Percentiles rank a stretch among this genome's conserved stretches.
Evolutionary conservation across 495 filamentous ascomycete species (phyloP).

Genomic region (Daldinia grandis): DNA sequence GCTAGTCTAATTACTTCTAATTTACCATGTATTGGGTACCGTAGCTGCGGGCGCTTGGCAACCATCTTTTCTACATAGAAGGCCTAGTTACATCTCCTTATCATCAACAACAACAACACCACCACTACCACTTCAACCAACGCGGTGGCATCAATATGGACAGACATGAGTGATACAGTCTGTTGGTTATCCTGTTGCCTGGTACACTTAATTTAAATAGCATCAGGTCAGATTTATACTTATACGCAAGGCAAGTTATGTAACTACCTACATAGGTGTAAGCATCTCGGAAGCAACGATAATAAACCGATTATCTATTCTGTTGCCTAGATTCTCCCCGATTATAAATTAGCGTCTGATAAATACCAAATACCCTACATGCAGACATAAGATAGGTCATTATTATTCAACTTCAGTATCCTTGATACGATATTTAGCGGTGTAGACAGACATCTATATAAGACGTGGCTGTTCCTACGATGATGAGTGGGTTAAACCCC

Average conservation of each 20-base stretch:
- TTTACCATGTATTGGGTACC: slow-evolving; percentile 22
- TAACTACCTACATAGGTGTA: neutral
- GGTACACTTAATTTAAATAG: neutral
- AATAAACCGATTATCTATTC: neutral
- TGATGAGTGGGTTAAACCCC: slow-evolving; percentile 6
- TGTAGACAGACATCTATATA: neutral
- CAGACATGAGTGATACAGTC: neutral
- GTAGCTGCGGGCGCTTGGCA: slow-evolving; percentile 25
- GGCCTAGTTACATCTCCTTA: neutral
- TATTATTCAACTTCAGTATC: neutral
- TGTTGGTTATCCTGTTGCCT: neutral
- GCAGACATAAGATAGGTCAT: neutral
- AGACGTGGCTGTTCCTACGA: neutral
- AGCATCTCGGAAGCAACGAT: neutral
- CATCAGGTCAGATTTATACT: neutral
- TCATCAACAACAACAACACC: slow-evolving; percentile 3
- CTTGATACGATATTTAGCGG: neutral
- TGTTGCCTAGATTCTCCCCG: neutral
- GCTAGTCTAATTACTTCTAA: slow-evolving; percentile 26
- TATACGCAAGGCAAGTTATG: neutral
- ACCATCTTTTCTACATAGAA: slow-evolving; percentile 8
- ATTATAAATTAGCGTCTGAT: neutral
- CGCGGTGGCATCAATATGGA: neutral
- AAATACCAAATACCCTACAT: too few species aligned
- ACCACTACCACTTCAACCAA: neutral